These are phyloP conservation scores for Heliamphora exappendiculata DNA, from an alignment of 148 eudicot species.

Conservation along the genomic window DNA sequence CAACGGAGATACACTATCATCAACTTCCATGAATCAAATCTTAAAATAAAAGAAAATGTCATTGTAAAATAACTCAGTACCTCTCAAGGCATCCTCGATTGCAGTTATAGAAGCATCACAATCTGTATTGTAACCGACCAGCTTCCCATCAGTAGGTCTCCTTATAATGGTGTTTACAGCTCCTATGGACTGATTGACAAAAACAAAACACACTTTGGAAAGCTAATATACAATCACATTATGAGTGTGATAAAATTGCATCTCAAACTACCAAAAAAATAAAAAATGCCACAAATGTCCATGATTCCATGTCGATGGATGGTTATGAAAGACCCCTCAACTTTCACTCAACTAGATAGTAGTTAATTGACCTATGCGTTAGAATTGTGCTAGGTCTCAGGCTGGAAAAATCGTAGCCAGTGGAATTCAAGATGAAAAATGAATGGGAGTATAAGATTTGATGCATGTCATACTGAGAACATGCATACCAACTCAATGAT, in stretches of 20 bases:
- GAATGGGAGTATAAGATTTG: not conserved
- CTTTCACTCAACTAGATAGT: not conserved
- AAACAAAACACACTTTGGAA: not conserved
- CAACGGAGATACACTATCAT: not conserved
- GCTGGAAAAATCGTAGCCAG: not conserved
- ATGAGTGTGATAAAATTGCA: not conserved
- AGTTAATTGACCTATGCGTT: not conserved
- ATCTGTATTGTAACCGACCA: constrained; percentile 47
- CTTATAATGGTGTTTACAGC: constrained; percentile 43
- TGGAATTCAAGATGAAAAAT: not conserved
- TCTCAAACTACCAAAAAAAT: not conserved
- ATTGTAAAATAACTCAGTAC: constrained; percentile 15
- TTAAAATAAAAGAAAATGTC: not conserved
- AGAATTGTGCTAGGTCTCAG: not conserved
- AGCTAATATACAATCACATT: not conserved
- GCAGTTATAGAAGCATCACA: constrained; percentile 41
- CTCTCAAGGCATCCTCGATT: constrained; percentile 39
- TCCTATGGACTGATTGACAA: constrained; percentile 33
- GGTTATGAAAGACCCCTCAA: not conserved
- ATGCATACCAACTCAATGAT: not conserved
- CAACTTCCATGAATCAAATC: not conserved
- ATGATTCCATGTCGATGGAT: not conserved
- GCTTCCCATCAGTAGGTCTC: constrained; percentile 44
- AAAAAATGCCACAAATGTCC: not conserved
- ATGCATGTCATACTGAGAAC: not conserved